Base-by-base conservation (phyloP, 2,329 filamentous ascomycete genomes). In the Pyrenophora graminea region DNA sequence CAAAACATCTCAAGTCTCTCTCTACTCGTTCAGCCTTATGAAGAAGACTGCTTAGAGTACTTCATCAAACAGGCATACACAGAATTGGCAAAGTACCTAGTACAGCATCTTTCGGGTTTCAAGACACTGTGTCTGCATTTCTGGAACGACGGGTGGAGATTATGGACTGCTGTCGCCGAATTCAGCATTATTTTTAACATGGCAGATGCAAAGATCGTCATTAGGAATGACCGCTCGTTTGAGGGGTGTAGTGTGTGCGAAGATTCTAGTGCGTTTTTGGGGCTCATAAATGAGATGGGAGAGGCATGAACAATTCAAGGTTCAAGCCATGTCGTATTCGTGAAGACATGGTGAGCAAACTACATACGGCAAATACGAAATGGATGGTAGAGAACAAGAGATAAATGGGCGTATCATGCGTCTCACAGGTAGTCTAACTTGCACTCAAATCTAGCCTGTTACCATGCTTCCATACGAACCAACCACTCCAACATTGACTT, bases 1-100 rank as follows among this genome's bases (percentile, higher is more conserved):
- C n/a, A 46, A 15, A 43, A 62, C 8, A 41, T 72, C 10, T 59
- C 58, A n/a, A 18, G 36, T 13, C 21, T 69, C 6, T 66, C 56
- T 17, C 44, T 72, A 7, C 58, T 66, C 5, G 47, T 62, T 12
- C 62, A 70, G 18, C 54, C 58, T 3, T 68, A 66, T 34, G 67
- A 71, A 39, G 68, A 72, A 44, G 67, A 72, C 32, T 66, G 61
- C 31, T 53, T 40, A 4, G 34, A 46, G 7, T 39, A 50, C 10
- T 19, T 38, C 25, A 23, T 45, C 19, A 15, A 55, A 56, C 45
- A 52, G 45, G 32, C 63, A 6, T 70, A 67, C 45, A 38, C 42
- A 3, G 45, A 57, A n/a, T 44, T 69, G 2, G 57, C 55, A 6
- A 38, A 12, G 3, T 67, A 59, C 36, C 47, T 68, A 4, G n/a